Evolutionary conservation across 2,329 filamentous ascomycete species (phyloP).

Genomic region (Arachnopeziza araneosa): DNA sequence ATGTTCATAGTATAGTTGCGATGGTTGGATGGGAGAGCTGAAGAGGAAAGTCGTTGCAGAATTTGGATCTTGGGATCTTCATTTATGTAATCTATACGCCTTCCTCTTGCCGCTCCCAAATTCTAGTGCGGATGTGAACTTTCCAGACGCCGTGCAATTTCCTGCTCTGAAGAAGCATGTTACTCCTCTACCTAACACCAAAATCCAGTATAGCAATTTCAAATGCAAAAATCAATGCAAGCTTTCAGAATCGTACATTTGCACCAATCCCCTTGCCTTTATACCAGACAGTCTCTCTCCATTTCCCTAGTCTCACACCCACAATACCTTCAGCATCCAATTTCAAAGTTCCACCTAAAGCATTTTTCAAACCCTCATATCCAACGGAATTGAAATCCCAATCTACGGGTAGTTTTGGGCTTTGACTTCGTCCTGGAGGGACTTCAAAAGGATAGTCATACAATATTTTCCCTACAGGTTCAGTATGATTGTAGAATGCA

Average conservation of each 20-base stretch:
- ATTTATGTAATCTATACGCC: slow-evolving; percentile 16
- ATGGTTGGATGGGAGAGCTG: too few relatives aligned
- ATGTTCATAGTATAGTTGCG: not conserved
- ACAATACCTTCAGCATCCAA: slow-evolving; percentile 75
- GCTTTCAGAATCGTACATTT: slow-evolving; percentile 41
- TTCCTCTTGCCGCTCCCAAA: not conserved
- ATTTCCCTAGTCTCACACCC: slow-evolving; percentile 67
- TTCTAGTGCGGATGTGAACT: not conserved
- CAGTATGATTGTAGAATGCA: slow-evolving; percentile 76
- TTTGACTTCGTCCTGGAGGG: slow-evolving; percentile 65
- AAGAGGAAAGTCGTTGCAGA: slow-evolving; percentile 4
- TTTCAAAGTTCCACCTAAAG: slow-evolving; percentile 73
- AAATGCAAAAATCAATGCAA: not conserved
- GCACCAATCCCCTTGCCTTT: slow-evolving; percentile 65
- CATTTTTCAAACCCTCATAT: slow-evolving; percentile 73
- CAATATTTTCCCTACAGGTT: slow-evolving; percentile 70
- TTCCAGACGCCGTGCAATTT: not conserved
- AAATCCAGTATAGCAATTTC: not conserved
- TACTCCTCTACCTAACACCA: not conserved
- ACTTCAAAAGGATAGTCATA: slow-evolving; percentile 71
- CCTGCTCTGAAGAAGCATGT: not conserved
- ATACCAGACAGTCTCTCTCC: slow-evolving; percentile 68
- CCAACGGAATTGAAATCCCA: slow-evolving; percentile 75
- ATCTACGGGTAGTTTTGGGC: slow-evolving; percentile 74
- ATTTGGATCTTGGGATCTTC: slow-evolving; percentile 9